Evolutionary conservation across 129 eudicot species (phyloP), one percentile per base, ranked within the genome.

Genomic region (Pittosporum tobira): DNA sequence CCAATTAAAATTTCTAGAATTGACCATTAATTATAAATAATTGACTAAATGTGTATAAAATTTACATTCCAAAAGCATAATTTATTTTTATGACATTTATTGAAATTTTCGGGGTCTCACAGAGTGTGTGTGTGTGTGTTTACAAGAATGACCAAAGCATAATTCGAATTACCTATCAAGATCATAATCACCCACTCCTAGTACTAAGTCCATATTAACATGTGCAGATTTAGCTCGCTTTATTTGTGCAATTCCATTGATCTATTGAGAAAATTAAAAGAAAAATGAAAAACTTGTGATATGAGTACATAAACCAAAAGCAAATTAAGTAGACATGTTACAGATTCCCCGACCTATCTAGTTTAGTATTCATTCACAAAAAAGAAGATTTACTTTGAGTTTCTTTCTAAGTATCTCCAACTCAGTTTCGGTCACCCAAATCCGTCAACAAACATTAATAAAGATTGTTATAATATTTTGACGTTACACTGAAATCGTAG

Each of bases 131-230:
- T n/a, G n/a, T n/a, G n/a, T n/a, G n/a, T 14, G 21, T 18, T 34
- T 22, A 45, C 38, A 59, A 22, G 52, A 59, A 57, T 1, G n/a
- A n/a, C 28, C 15, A 27, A 10, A 53, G 30, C 47, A 48, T 31
- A 46, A 74, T 48, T 16, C 59, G 24, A 5, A 55, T 49, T 63
- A 90, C 98, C 98, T 90, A 74, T 90, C 98, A 67, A 90, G 94
- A 78, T 90, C 98, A 62, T 90, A 90, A 58, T 95, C 98, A 60
- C 98, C 98, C 25, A 90, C 80, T 71, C 98, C 98, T 62, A 90
- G 73, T 54, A 90, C 98, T 60, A 90, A 86, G 75, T 86, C 94
- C 88, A 86, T 80, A 65, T 90, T 94, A 36, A 90, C 95, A 49
- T 25, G 61, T n/a, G 95, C 94, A 51, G 68, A 74, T 62, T 80